Evolutionary conservation across 78 protist genomes (phyloP), one percentile per base, ranked within the genome.

Genomic region (Planoprotostelium fungivorum): DNA sequence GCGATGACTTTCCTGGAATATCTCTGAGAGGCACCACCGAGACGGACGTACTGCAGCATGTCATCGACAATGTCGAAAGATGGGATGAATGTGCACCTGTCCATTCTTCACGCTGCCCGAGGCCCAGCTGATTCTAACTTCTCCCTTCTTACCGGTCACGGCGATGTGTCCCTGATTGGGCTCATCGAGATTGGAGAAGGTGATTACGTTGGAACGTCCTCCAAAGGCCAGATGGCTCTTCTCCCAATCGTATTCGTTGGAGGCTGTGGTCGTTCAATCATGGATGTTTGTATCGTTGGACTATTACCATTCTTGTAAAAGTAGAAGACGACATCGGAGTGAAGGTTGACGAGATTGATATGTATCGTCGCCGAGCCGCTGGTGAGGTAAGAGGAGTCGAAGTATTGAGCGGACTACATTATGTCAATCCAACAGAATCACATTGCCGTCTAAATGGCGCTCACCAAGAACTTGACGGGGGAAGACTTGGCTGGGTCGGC

Each of bases 61-160:
- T 25, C 5, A 51, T 51, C 73, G 16, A 51, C 16, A 5, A 51
- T 25, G 5, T 51, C 16, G 73, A 51, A 51, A 16, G 83, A 35
- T 34, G 35, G 35, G 36, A n/a, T 29, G 36, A 31, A 35, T 34
- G 34, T n/a, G 29, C 34, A 87, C 89, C 34, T 35, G 63, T 34
- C 29, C 86, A 35, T 1, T 9, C 34, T 87, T 63, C 34, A 31
- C 36, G 38, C 29, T 35, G 9, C 89, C 89, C 28, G 83, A 36
- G 36, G 63, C 63, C 89, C 89, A 87, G 38, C 16, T 87, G 28
- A 87, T 9, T 10, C 83, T 34, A 5, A 87, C 63, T 9, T 87
- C 89, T 34, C 89, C 63, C 28, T 16, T 10, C 16, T n/a, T 34
- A 10, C 63, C 63, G 1, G 89, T 87, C 35, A 87, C 1, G 35